Evolutionary conservation across 208 protist species (phyloP).

Genomic region (Strigomonas culicis): DNA sequence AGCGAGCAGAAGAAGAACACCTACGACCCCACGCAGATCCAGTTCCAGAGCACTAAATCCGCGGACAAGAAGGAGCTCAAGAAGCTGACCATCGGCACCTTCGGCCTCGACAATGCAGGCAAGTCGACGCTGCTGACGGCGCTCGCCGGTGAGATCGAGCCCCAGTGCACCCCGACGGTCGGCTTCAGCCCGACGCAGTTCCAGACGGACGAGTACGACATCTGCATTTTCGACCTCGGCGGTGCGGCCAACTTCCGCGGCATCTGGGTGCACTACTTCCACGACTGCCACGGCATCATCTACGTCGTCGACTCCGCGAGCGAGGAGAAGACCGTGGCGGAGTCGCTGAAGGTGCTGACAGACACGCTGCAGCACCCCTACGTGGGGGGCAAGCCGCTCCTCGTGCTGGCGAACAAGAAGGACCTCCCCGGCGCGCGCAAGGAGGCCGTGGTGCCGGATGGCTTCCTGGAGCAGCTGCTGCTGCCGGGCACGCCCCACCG

Average conservation of each 20-base stretch:
- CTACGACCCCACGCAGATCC: conserved; percentile 80
- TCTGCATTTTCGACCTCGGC: conserved; percentile 91
- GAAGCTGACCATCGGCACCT: conserved; percentile 82
- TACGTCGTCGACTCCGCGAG: conserved; percentile 82
- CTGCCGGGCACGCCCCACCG: conserved; percentile 37
- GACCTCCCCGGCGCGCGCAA: conserved; percentile 90
- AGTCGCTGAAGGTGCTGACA: conserved; percentile 63
- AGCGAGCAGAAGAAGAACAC: conserved; percentile 64
- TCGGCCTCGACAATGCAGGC: conserved; percentile 92
- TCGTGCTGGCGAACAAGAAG: conserved; percentile 99
- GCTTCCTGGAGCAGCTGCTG: conserved; percentile 55
- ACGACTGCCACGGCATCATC: conserved; percentile 88
- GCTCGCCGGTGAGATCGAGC: conserved; percentile 95
- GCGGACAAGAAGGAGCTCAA: conserved; percentile 18
- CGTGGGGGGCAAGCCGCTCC: conserved; percentile 95
- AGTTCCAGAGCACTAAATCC: conserved; percentile 25
- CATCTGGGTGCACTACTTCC: conserved; percentile 92
- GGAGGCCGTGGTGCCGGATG: conserved; percentile 76
- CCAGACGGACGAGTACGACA: conserved; percentile 79
- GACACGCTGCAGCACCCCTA: conserved; percentile 90
- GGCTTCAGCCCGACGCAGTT: conserved; percentile 87
- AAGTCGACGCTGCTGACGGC: conserved; percentile 99
- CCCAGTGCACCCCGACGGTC: conserved; percentile 84
- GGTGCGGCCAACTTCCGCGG: conserved; percentile 86
- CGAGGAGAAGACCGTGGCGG: conserved; percentile 51